phyloP scores from a whole-genome alignment of 225 moss, liverwort and hornwort species.

The Rhytidiadelphus loreus region DNA sequence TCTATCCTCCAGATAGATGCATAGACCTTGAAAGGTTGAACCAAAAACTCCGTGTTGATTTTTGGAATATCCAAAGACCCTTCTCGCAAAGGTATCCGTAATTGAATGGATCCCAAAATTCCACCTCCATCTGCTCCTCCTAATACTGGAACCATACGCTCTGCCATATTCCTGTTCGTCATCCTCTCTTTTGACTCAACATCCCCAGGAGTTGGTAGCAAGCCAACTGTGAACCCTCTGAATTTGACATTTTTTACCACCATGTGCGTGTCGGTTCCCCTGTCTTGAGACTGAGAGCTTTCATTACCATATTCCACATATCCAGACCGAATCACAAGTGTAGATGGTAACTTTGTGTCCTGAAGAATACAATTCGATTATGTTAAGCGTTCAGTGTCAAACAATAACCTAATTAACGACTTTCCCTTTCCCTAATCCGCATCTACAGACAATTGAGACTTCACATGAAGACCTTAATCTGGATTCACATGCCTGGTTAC shows the following conservation, averaged over 20 bases:
- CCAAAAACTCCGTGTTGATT: slow-evolving; percentile 71
- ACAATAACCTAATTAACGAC: background rate
- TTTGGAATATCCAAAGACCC: slow-evolving; percentile 81
- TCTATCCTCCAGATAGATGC: slow-evolving; percentile 65
- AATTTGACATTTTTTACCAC: slow-evolving; percentile 77
- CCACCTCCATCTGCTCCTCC: slow-evolving; percentile 64
- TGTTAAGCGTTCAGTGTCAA: background rate
- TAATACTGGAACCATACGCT: slow-evolving; percentile 52
- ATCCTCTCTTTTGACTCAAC: slow-evolving; percentile 33
- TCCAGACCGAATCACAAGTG: slow-evolving; percentile 58
- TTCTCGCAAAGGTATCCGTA: slow-evolving; percentile 86
- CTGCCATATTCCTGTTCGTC: slow-evolving; percentile 13
- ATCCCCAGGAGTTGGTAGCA: slow-evolving; percentile 6
- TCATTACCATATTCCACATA: slow-evolving; percentile 79
- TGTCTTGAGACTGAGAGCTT: slow-evolving; percentile 15
- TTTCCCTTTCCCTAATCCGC: background rate
- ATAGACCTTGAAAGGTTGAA: slow-evolving; percentile 54
- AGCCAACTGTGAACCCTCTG: slow-evolving; percentile 58
- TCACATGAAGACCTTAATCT: background rate
- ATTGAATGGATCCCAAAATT: slow-evolving; percentile 65
- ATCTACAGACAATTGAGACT: background rate
- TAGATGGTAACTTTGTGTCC: slow-evolving; percentile 3
- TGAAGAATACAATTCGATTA: slow-evolving; percentile 7
- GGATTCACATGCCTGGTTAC: background rate
- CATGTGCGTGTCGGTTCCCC: slow-evolving; percentile 41